Percentiles rank a stretch among this genome's conserved stretches.
Evolutionary conservation across 2,329 filamentous ascomycete species (phyloP).

Genomic region (Thelonectria olida): DNA sequence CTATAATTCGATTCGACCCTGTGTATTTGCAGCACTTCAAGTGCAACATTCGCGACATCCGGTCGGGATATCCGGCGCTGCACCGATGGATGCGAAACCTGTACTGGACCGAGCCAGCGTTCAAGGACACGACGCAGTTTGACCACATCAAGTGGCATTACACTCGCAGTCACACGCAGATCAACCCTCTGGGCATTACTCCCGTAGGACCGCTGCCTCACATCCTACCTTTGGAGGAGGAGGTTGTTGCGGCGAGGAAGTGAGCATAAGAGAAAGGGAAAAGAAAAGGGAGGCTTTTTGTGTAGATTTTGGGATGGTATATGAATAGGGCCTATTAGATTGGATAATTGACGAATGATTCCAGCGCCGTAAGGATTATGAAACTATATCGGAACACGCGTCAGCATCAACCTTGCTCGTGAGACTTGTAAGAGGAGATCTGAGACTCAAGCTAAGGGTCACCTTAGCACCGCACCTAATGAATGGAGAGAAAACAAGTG

Average conservation of each 20-base stretch:
- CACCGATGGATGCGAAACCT: conserved; percentile 84
- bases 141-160: conserved; percentile 91
- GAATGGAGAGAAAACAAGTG: too few relatives aligned
- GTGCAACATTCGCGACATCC: conserved; percentile 86
- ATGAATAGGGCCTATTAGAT: background rate
- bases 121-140: conserved; percentile 86
- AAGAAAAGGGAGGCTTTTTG: background rate
- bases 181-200: conserved; percentile 78
- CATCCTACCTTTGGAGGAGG: conserved; percentile 80
- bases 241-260: conserved; percentile 68
- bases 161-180: conserved; percentile 69
- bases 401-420: too few relatives aligned
- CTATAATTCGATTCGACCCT: conserved; percentile 77
- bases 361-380: background rate
- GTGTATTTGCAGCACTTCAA: conserved; percentile 91
- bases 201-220: conserved; percentile 86
- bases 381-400: too few relatives aligned
- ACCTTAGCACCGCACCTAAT: too few relatives aligned
- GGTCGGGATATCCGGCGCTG: conserved; percentile 81
- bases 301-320: background rate
- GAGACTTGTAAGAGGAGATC: too few relatives aligned
- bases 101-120: conserved; percentile 86
- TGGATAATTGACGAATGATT: background rate
- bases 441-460: too few relatives aligned
- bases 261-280: background rate